Evolutionary conservation across 305 asterid genomes (phyloP).

Genomic region (Petunia hybrid): DNA sequence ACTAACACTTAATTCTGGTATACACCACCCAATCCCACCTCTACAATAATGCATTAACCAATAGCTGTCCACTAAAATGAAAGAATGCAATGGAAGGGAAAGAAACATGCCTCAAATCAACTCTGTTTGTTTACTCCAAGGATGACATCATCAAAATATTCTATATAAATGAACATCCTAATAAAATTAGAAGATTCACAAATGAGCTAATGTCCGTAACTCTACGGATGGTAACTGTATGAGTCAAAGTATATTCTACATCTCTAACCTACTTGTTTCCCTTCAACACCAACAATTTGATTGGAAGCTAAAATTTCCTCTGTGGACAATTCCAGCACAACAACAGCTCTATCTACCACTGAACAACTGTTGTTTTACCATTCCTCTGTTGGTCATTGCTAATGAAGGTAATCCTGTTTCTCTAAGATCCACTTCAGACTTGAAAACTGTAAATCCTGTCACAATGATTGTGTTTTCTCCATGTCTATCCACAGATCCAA

Average conservation of each 20-base stretch:
- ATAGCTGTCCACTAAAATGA: neutral
- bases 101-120: neutral
- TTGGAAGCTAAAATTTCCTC: conserved; percentile 26
- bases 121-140: neutral
- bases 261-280: neutral
- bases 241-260: neutral
- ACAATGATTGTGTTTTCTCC: conserved; percentile 20
- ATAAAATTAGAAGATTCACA: neutral
- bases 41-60: neutral
- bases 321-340: conserved; percentile 3
- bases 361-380: conserved; percentile 10
- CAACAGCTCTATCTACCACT: conserved; percentile 29
- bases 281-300: conserved; percentile 24
- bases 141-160: neutral
- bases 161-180: neutral
- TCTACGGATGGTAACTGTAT: neutral
- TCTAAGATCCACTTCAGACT: conserved; percentile 19
- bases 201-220: neutral
- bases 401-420: conserved; percentile 32
- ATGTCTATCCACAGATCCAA: conserved; percentile 18
- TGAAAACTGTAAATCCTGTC: conserved; percentile 21
- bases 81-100: neutral
- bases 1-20: neutral
- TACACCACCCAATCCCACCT: neutral
- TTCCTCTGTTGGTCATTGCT: conserved; percentile 7